A percentile compares a stretch with the other conserved stretches of the same genome.
These are phyloP conservation scores for Colletotrichum aenigma DNA, from an alignment of 2,329 filamentous ascomycete species.

Conservation along the genomic window DNA sequence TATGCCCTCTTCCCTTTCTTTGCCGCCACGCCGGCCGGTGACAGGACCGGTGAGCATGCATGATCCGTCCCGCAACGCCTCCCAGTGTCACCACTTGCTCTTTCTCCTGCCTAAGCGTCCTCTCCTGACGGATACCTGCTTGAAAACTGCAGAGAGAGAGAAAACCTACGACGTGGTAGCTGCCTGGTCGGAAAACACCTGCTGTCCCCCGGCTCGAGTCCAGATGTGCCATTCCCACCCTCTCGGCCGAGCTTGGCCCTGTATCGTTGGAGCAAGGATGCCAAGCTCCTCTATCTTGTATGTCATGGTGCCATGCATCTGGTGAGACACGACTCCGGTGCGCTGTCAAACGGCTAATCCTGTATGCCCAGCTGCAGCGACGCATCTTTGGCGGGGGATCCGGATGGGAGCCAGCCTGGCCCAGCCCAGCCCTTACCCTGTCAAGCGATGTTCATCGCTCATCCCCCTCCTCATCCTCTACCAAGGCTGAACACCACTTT, in stretches of 20 bases:
- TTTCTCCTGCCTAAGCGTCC: not conserved
- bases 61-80: not conserved
- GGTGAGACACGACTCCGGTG: constrained; percentile 7
- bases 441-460: not conserved
- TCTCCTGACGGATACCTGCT: not conserved
- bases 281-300: not conserved
- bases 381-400: not conserved
- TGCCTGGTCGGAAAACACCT: not conserved
- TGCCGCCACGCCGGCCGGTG: not conserved
- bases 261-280: not conserved
- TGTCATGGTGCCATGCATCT: not conserved
- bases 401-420: not conserved
- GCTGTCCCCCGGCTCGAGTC: not conserved
- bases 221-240: not conserved
- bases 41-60: not conserved
- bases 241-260: constrained; percentile 1
- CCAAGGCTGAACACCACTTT: not conserved
- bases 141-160: not conserved
- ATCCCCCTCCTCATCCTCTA: not conserved
- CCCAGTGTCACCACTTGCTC: not conserved
- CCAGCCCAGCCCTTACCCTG: not conserved
- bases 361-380: not conserved
- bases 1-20: not conserved
- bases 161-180: not conserved
- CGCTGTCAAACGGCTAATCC: constrained; percentile 4